phyloP scores from a whole-genome alignment of 73 alveolate species.

The Symbiodinium natans region DNA sequence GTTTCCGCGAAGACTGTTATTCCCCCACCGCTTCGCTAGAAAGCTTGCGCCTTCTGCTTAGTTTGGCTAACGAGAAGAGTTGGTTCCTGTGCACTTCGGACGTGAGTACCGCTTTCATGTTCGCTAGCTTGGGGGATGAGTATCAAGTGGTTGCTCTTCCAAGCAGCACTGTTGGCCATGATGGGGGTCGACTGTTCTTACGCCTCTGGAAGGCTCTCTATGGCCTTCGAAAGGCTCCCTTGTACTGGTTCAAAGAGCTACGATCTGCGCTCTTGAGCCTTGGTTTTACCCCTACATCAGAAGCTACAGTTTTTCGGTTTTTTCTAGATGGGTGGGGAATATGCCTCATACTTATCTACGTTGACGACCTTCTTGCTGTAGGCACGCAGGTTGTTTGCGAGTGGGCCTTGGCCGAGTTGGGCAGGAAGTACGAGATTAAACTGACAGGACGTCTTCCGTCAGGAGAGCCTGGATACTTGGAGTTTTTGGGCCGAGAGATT shows the following conservation, averaged over 20 bases:
- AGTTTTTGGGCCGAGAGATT: background rate
- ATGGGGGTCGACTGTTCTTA: background rate
- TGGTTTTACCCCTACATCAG: background rate
- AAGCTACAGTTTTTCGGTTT: background rate
- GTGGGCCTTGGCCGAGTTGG: background rate
- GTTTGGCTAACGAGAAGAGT: background rate
- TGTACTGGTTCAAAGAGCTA: background rate
- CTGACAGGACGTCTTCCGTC: background rate
- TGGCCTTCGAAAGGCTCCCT: background rate
- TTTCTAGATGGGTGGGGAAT: background rate
- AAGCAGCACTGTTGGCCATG: background rate
- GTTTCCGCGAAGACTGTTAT: background rate
- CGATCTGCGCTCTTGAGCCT: background rate
- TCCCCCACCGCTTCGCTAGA: background rate
- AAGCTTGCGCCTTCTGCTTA: background rate
- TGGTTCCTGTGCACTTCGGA: background rate
- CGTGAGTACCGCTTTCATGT: conserved; percentile 15
- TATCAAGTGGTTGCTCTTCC: background rate
- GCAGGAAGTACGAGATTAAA: background rate
- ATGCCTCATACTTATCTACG: background rate
- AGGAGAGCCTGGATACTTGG: background rate
- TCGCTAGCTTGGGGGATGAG: background rate
- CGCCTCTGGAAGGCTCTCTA: background rate
- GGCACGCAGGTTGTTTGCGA: background rate
- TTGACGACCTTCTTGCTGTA: background rate